phyloP scores from a whole-genome alignment of 1,284 basidiomycete genomes.

The Takashimella koratensis region DNA sequence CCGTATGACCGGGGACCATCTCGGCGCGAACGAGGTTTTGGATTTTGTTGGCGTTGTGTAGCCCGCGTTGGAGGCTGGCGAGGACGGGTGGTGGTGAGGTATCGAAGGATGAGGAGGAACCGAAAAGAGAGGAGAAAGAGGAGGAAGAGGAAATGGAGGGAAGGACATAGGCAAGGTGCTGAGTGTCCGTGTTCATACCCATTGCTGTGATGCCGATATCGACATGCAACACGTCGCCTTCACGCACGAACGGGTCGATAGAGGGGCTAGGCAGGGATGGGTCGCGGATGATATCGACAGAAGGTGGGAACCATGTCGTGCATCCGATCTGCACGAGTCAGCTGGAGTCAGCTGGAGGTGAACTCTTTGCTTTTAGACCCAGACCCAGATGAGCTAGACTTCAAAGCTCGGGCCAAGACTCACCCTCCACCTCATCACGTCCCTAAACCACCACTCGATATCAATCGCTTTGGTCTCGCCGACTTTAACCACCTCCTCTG shows the following conservation, averaged over 20 bases:
- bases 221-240: conserved; percentile 55
- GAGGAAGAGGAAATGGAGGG: background rate
- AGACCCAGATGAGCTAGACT: background rate
- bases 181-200: conserved; percentile 58
- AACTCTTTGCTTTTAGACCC: too few relatives aligned
- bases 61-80: conserved; percentile 51
- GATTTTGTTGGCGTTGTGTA: conserved; percentile 55
- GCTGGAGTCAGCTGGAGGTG: too few relatives aligned
- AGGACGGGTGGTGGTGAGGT: conserved; percentile 51
- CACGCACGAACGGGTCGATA: conserved; percentile 51
- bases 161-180: conserved; percentile 58
- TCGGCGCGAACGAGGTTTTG: conserved; percentile 54
- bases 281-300: conserved; percentile 54
- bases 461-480: conserved; percentile 55
- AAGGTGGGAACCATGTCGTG: conserved; percentile 57
- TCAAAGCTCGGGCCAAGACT: background rate
- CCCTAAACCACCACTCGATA: conserved; percentile 58
- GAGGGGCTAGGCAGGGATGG: conserved; percentile 10
- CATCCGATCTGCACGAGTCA: conserved; percentile 42
- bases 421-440: conserved; percentile 52
- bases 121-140: background rate
- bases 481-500: conserved; percentile 49
- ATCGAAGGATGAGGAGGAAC: conserved; percentile 29
- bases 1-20: conserved; percentile 54
- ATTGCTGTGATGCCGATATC: conserved; percentile 58